A percentile compares a stretch with the other conserved stretches of the same genome.
These are phyloP conservation scores for Pseudogymnoascus sp. DNA, from an alignment of 2,329 filamentous ascomycete species.

Conservation along the genomic window DNA sequence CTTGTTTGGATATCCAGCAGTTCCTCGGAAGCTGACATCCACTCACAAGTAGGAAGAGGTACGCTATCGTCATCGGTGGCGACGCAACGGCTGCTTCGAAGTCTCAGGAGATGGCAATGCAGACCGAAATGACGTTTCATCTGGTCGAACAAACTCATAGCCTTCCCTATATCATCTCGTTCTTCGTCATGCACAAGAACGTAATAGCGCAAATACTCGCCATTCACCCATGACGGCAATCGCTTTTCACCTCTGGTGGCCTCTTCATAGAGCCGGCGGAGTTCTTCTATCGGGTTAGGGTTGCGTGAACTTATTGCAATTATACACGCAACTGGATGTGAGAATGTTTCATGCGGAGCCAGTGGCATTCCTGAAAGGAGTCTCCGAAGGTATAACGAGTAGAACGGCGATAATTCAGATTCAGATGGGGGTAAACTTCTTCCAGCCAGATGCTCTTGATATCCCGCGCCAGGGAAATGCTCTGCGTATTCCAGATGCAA, in stretches of 20 bases:
- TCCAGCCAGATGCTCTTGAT: slow-evolving; percentile 30
- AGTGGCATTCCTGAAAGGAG: slow-evolving; percentile 72
- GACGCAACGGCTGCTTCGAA: slow-evolving; percentile 76
- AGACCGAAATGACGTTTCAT: slow-evolving; percentile 98
- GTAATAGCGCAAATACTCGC: slow-evolving; percentile 91
- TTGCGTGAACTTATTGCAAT: slow-evolving; percentile 92
- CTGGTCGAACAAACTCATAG: slow-evolving; percentile 85
- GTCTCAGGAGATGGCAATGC: slow-evolving; percentile 82
- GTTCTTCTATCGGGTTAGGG: slow-evolving; percentile 71
- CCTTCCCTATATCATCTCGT: slow-evolving; percentile 81
- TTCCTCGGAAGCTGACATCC: slow-evolving; percentile 83
- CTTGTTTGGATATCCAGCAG: slow-evolving; percentile 61
- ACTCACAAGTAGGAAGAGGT: slow-evolving; percentile 71
- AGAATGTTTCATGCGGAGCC: slow-evolving; percentile 82
- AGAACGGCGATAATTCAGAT: slow-evolving; percentile 60
- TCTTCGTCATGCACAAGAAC: slow-evolving; percentile 96
- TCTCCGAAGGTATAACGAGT: slow-evolving; percentile 74
- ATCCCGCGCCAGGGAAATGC: slow-evolving; percentile 28
- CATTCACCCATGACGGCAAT: slow-evolving; percentile 77
- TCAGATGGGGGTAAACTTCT: background rate
- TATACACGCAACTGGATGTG: slow-evolving; percentile 87
- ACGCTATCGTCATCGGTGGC: slow-evolving; percentile 88
- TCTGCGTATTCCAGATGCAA: slow-evolving; percentile 71
- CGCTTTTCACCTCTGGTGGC: slow-evolving; percentile 68
- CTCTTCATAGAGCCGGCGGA: slow-evolving; percentile 73